Evolutionary conservation across 2,329 filamentous ascomycete species (phyloP).

Genomic region (Cladosporium velox): DNA sequence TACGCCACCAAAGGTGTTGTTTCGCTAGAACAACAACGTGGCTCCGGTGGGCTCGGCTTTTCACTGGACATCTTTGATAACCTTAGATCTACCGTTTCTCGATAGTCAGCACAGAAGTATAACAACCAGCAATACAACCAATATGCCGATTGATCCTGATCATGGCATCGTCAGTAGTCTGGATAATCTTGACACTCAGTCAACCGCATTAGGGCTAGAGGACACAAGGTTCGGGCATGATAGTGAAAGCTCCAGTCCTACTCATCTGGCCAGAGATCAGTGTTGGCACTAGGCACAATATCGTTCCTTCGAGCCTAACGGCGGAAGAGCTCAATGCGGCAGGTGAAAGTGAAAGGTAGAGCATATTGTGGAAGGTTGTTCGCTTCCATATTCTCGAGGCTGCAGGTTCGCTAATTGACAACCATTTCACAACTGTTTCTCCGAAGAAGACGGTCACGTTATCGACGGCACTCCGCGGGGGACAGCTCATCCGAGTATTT

Average conservation of each 20-base stretch:
- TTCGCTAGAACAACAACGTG: background rate
- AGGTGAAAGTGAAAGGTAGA: background rate
- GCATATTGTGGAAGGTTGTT: background rate
- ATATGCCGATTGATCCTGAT: background rate
- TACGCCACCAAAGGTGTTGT: background rate
- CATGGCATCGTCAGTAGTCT: background rate
- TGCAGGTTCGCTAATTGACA: constrained; percentile 2
- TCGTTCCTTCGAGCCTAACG: background rate
- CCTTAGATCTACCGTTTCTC: background rate
- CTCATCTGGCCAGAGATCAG: background rate
- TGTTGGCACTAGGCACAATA: background rate
- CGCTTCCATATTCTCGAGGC: background rate
- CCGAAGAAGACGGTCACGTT: background rate
- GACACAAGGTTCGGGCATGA: background rate
- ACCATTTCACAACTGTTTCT: constrained; percentile 1
- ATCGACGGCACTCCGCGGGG: background rate
- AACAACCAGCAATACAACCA: background rate
- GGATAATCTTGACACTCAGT: background rate
- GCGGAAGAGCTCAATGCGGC: background rate
- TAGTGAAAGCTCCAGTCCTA: background rate
- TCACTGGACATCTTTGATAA: background rate
- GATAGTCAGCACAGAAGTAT: background rate
- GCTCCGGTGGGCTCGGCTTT: background rate
- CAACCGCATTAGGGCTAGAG: background rate
- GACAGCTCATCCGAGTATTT: constrained; percentile 7